Evolutionary conservation across 192 early-diverging fungal genomes (phyloP), one percentile per base, ranked within the genome.

Genomic region (Haplosporangium gracile): DNA sequence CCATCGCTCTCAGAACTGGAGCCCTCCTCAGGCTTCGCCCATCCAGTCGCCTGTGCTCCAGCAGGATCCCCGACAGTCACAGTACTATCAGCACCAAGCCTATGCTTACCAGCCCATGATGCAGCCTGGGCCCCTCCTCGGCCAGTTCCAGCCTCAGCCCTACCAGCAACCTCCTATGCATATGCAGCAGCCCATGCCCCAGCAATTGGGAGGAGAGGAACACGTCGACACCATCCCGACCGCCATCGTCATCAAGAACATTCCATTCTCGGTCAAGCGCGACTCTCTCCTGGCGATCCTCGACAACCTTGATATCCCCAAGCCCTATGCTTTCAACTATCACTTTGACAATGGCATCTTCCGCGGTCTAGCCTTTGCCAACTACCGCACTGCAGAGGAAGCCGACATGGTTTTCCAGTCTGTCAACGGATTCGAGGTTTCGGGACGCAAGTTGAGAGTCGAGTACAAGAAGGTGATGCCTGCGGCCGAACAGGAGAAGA

Each of bases 191-290:
- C 82, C 57, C 42, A 42, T 60, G 42, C 51, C 40, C 11, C 77
- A 70, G n/a, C 82, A 79, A 5, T 42, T 73, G 55, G 78, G 68
- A 8, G 73, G 63, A 8, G 84, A 86, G 40, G 84, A 86, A 43
- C 79, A 55, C 1, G 75, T 86, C 22, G 89, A 90, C 65, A 90
- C 89, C 4, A 96, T 96, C 73, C 92, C 93, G 26, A 96, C 93
- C 26, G 94, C 95, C 0, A 92, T 96, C 72, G 95, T 96, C 40
- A 94, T 96, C 86, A 96, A 96, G 85, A 96, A 96, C 88, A 96
- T 96, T 88, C 93, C 93, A 53, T 96, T 96, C 88, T 91, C 92
- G 20, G 90, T 96, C 63, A 95, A 96, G 90, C 93, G 94, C 68
- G 95, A 96, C 81, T 93, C 93, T 18, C 89, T 96, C 73, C 70